phyloP scores from a whole-genome alignment of 805 yeast species.

The Ascoidea asiatica region DNA sequence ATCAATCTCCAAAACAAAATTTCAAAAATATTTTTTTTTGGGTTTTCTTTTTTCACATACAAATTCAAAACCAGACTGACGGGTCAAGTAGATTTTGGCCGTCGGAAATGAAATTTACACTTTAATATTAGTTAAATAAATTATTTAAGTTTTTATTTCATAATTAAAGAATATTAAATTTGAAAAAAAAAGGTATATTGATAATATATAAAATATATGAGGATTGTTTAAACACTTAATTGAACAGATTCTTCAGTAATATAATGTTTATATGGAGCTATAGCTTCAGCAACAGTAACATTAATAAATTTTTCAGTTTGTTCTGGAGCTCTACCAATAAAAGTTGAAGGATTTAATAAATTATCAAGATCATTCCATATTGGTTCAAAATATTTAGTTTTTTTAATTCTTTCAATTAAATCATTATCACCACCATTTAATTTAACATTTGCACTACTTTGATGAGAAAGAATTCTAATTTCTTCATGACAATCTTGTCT shows the following conservation, averaged over 20 bases:
- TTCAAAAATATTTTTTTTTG: too few species aligned
- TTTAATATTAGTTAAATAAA: too few species aligned
- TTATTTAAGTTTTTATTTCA: too few species aligned
- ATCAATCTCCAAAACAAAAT: too few species aligned
- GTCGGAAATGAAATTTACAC: too few species aligned
- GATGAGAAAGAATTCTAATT: slow-evolving; percentile 92
- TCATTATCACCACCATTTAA: slow-evolving; percentile 99
- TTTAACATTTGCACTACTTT: slow-evolving; percentile 94
- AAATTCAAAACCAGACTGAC: too few species aligned
- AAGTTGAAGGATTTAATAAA: slow-evolving; percentile 82
- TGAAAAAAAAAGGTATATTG: too few species aligned
- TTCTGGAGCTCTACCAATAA: slow-evolving; percentile 97
- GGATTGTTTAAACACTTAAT: slow-evolving; percentile 71
- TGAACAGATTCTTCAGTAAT: slow-evolving; percentile 60
- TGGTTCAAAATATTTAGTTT: slow-evolving; percentile 74
- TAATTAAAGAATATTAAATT: too few species aligned
- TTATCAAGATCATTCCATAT: slow-evolving; percentile 72
- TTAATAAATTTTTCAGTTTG: slow-evolving; percentile 90
- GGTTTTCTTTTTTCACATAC: too few species aligned
- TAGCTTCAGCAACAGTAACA: slow-evolving; percentile 72
- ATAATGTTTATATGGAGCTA: slow-evolving; percentile 46
- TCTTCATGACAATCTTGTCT: slow-evolving; percentile 98
- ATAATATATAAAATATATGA: too few species aligned
- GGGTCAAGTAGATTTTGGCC: too few species aligned
- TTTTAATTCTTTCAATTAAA: slow-evolving; percentile 74